Percentiles rank a stretch among this genome's conserved stretches.
These are phyloP conservation scores for Zopfochytrium polystomum DNA, from an alignment of 371 early-diverging fungal genomes.

Conservation along the genomic window DNA sequence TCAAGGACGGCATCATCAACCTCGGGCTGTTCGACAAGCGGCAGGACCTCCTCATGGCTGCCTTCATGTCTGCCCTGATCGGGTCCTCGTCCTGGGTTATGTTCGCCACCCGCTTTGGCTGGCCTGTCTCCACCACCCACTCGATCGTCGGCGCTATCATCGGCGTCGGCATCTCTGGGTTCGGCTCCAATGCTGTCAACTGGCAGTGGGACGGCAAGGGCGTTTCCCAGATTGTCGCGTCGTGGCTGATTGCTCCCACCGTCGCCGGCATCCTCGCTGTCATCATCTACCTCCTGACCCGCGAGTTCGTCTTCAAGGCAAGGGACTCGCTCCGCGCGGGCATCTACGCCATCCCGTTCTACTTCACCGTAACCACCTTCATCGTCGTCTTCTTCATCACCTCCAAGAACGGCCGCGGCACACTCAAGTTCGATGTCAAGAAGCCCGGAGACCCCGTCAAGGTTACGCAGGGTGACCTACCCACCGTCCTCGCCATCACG, in stretches of 20 bases:
- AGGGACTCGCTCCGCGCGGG: constrained; percentile 69
- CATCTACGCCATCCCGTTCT: constrained; percentile 73
- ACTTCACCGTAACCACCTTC: constrained; percentile 68
- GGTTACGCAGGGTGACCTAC: constrained; percentile 12
- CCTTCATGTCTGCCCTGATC: constrained; percentile 77
- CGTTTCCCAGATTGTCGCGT: constrained; percentile 56
- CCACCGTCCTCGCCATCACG: constrained; percentile 55
- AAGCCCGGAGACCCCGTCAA: neutral
- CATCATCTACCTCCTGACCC: constrained; percentile 54
- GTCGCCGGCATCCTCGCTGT: constrained; percentile 67
- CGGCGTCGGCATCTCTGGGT: constrained; percentile 74
- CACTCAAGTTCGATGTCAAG: constrained; percentile 36
- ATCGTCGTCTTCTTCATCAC: constrained; percentile 74
- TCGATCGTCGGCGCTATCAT: constrained; percentile 80
- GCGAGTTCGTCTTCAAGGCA: constrained; percentile 14
- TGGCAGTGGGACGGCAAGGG: constrained; percentile 69
- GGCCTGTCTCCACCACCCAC: constrained; percentile 62
- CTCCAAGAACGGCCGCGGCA: constrained; percentile 63
- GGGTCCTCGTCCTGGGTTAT: constrained; percentile 77
- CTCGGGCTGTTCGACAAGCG: constrained; percentile 47
- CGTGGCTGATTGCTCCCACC: constrained; percentile 77
- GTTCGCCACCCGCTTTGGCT: constrained; percentile 54
- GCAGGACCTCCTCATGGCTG: constrained; percentile 76
- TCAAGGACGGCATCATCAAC: constrained; percentile 68
- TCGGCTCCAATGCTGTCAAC: constrained; percentile 61